These are phyloP conservation scores for Neocatenulostroma microsporum DNA, from an alignment of 2,329 filamentous ascomycete genomes.

Conservation along the genomic window DNA sequence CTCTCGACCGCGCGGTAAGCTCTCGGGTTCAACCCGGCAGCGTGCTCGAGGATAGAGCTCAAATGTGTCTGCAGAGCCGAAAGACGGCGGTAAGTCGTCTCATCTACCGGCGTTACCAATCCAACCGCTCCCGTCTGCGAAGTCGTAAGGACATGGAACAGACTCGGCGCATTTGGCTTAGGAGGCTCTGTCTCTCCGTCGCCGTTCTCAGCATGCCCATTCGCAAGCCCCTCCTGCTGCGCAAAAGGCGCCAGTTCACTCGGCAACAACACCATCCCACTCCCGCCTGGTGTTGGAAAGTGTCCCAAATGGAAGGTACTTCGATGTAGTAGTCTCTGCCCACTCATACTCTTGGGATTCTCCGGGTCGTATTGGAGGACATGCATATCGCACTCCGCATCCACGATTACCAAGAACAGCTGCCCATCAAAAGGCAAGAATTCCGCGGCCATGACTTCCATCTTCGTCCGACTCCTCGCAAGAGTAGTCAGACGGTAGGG, in stretches of 20 bases:
- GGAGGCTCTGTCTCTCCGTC: conserved; percentile 26
- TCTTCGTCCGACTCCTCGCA: conserved; percentile 68
- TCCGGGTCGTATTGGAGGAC: conserved; percentile 92
- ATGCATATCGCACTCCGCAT: conserved; percentile 79
- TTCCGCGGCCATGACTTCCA: conserved; percentile 75
- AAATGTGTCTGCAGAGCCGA: conserved; percentile 75
- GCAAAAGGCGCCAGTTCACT: conserved; percentile 47
- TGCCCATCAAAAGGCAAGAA: conserved; percentile 81
- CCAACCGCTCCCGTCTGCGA: conserved; percentile 68
- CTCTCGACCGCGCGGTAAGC: conserved; percentile 58
- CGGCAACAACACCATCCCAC: conserved; percentile 64
- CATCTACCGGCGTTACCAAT: conserved; percentile 67
- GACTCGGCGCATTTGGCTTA: conserved; percentile 12
- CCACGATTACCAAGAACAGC: conserved; percentile 72
- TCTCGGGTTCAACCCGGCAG: conserved; percentile 74
- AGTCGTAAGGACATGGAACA: conserved; percentile 58
- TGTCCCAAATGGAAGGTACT: conserved; percentile 85
- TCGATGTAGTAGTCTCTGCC: conserved; percentile 76
- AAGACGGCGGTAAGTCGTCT: conserved; percentile 75
- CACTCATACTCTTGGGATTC: conserved; percentile 86
- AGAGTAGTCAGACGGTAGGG: conserved; percentile 93
- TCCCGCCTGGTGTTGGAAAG: conserved; percentile 54
- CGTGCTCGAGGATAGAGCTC: conserved; percentile 63
- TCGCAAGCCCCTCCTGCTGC: conserved; percentile 23
- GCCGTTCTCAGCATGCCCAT: conserved; percentile 13